Percentiles rank a stretch among this genome's conserved stretches.
Evolutionary conservation across 2,329 filamentous ascomycete species (phyloP).

Genomic region (Pezicula carpinea): DNA sequence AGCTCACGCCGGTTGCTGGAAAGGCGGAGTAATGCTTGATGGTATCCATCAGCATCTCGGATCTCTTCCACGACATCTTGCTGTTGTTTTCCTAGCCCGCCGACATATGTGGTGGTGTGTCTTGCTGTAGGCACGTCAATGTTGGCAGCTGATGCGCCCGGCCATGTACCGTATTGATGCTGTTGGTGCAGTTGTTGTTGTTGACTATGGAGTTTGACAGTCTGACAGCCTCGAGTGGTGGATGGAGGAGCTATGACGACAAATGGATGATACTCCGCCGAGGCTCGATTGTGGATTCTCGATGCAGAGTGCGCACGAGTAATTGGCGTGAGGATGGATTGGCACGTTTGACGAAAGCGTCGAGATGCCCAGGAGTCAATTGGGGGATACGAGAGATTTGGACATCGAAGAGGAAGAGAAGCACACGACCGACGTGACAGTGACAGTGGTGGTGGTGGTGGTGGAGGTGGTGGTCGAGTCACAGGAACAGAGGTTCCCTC

Average conservation of each 20-base stretch:
- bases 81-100: slow-evolving; percentile 17
- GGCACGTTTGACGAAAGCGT: neutral
- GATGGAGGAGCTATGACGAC: slow-evolving; percentile 1
- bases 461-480: too few species aligned
- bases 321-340: neutral
- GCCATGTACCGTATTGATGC: slow-evolving; percentile 11
- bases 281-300: neutral
- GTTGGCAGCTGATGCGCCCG: slow-evolving; percentile 2
- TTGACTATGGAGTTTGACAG: slow-evolving; percentile 11
- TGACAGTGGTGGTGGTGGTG: too few species aligned
- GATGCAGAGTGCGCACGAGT: neutral
- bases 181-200: slow-evolving; percentile 3
- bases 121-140: slow-evolving; percentile 15
- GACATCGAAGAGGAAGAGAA: neutral
- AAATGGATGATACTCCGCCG: slow-evolving; percentile 1
- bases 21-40: slow-evolving; percentile 97
- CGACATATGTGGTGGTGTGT: slow-evolving; percentile 21
- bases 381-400: neutral
- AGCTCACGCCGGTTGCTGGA: slow-evolving; percentile 90
- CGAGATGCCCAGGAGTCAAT: neutral
- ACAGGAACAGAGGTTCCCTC: too few species aligned
- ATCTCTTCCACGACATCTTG: slow-evolving; percentile 90
- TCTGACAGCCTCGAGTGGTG: neutral
- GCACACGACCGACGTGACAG: neutral
- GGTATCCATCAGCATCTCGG: slow-evolving; percentile 88